These are phyloP conservation scores for Ilyonectria robusta DNA, from an alignment of 2,329 filamentous ascomycete species.

Conservation along the genomic window DNA sequence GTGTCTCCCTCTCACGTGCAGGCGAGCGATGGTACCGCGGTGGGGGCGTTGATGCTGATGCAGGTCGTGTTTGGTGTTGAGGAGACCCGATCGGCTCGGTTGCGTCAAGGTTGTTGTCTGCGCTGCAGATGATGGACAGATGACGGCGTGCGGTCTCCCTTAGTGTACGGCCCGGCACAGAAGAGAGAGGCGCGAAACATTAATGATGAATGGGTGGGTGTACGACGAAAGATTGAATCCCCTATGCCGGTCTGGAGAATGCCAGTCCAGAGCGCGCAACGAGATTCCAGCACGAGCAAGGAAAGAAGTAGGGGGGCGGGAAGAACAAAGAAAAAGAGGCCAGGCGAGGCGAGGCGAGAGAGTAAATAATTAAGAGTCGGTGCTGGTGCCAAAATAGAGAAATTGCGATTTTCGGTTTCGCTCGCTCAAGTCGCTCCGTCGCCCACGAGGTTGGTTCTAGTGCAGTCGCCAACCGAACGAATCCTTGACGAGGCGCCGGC, in stretches of 20 bases:
- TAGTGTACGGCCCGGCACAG: background rate
- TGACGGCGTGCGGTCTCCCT: background rate
- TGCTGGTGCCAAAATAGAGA: background rate
- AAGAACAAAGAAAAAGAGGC: too few relatives aligned
- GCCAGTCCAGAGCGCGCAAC: background rate
- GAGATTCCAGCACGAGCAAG: background rate
- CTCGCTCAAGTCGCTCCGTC: background rate
- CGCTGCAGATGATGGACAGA: background rate
- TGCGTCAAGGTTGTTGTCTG: background rate
- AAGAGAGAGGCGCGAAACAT: background rate
- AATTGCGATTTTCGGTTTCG: background rate
- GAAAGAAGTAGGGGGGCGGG: background rate
- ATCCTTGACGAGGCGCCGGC: background rate
- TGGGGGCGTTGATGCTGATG: background rate
- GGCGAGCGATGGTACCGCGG: background rate
- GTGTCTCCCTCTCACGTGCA: background rate
- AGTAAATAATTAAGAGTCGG: background rate
- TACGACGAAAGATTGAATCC: background rate
- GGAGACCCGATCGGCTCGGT: background rate
- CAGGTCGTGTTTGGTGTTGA: background rate
- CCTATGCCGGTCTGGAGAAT: background rate
- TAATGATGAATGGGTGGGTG: background rate
- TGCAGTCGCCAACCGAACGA: background rate
- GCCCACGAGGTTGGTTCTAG: background rate
- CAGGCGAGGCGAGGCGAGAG: background rate